phyloP scores from a whole-genome alignment of 495 filamentous ascomycete genomes.

The Lepidopterella palustris region DNA sequence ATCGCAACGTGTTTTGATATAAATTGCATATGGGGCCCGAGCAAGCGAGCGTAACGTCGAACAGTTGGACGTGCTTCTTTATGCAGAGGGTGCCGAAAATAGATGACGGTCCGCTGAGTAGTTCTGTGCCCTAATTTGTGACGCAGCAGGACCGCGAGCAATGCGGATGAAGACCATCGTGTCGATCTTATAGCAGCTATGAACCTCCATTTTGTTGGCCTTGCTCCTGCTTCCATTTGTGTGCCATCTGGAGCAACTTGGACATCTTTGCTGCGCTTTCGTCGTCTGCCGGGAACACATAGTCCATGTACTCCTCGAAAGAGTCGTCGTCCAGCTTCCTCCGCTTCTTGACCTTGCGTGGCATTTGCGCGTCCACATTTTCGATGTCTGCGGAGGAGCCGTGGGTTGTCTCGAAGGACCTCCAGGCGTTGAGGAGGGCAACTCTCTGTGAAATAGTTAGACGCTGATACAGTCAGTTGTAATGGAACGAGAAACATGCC shows the following conservation, averaged over 20 bases:
- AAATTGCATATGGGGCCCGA: no score
- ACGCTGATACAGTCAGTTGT: neutral
- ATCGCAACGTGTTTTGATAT: neutral
- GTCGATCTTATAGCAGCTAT: neutral
- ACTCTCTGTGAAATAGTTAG: slow-evolving; percentile 55
- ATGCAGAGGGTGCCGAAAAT: neutral
- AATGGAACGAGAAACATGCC: slow-evolving; percentile 39
- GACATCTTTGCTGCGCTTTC: slow-evolving; percentile 76
- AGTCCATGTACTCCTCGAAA: slow-evolving; percentile 97
- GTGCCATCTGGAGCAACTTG: slow-evolving; percentile 75
- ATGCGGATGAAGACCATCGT: neutral
- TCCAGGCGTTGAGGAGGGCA: slow-evolving; percentile 84
- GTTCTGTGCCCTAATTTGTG: no score
- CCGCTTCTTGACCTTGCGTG: slow-evolving; percentile 85
- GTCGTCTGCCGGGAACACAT: slow-evolving; percentile 95
- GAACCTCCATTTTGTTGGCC: slow-evolving; percentile 10
- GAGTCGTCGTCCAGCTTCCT: slow-evolving; percentile 89
- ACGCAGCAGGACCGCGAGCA: neutral
- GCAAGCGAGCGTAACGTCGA: no score
- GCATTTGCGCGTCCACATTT: slow-evolving; percentile 87
- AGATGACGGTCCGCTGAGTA: no score
- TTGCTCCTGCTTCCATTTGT: slow-evolving; percentile 76
- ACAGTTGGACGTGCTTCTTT: neutral
- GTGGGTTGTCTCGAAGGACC: slow-evolving; percentile 79
- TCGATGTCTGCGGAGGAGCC: slow-evolving; percentile 72